Base-by-base conservation (phyloP, 2,329 filamentous ascomycete species). In the Calonectria naviculata region DNA sequence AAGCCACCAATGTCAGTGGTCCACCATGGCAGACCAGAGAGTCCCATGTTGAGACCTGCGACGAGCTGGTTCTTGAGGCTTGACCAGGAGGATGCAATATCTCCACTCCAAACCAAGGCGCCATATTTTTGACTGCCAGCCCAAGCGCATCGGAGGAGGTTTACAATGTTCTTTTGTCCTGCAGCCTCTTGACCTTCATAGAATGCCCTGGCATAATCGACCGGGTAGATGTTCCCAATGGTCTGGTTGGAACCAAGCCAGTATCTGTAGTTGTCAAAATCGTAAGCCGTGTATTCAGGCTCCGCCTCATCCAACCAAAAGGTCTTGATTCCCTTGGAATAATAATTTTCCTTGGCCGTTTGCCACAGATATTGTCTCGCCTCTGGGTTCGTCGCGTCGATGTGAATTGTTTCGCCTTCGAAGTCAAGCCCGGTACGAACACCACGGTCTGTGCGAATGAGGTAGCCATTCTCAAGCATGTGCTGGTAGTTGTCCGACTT, bases 251-350 rank as follows among this genome's bases (percentile, higher is more conserved):
- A 76, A 1, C 81, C 81, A 81, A 79, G 41, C 81, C 75, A 63
- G 84, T 78, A 73, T 76, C 76, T 87, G 78, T 90, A 93, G 73
- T 89, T 90, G 67, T 93, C 91, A 76, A 92, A 93, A 78, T 93
- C 90, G 78, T 93, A 93, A 13, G 85, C 85, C 0, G 82, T 84
- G 75, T 92, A 93, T 78, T 93, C 91, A 0, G 91, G 91, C 75
- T 93, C 91, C 0, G 91, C 91, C 78, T 93, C 91, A 74, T 93
- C 92, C 0, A 93, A 85, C 91, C 92, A 93, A 80, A 93, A 93
- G 0, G 89, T 81, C 70, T 88, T 87, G 79, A 93, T 90, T 2
- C 92, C 92, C 65, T 88, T 89, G 60, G 85, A 81, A 75, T 89
- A 89, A 81, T 93, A 93, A 78, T 93, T 90, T 65, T 87, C 75